These are phyloP conservation scores for Rossbeevera mucosa DNA, from an alignment of 768 basidiomycete species.

Conservation along the genomic window DNA sequence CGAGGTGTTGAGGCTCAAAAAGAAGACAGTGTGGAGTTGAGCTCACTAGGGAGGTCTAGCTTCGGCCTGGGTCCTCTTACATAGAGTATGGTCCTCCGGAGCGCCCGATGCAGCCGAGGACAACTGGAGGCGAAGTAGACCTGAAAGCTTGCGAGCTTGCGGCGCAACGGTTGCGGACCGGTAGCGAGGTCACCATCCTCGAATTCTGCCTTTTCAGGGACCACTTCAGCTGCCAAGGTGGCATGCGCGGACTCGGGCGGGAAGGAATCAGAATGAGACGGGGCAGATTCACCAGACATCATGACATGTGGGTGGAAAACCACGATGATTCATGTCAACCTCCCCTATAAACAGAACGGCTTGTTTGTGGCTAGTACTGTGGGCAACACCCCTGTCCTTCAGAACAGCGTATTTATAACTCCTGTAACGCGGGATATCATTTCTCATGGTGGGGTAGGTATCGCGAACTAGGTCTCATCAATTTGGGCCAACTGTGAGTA, in stretches of 20 bases:
- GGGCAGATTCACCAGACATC: slow-evolving; percentile 9
- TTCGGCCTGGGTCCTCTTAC: slow-evolving; percentile 59
- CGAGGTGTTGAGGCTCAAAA: slow-evolving; percentile 2
- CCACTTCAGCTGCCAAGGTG: slow-evolving; percentile 1
- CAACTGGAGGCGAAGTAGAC: slow-evolving; percentile 5
- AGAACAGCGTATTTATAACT: neutral
- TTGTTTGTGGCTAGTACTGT: neutral
- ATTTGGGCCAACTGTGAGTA: slow-evolving; percentile 13
- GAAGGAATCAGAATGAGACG: neutral
- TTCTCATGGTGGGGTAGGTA: neutral
- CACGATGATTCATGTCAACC: neutral
- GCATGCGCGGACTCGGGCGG: slow-evolving; percentile 13
- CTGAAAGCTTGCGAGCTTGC: slow-evolving; percentile 8
- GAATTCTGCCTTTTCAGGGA: slow-evolving; percentile 3
- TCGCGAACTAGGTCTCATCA: slow-evolving; percentile 13
- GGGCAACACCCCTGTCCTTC: neutral
- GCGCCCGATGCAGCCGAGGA: slow-evolving; percentile 18
- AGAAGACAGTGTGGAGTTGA: neutral
- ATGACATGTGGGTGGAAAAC: slow-evolving; percentile 9
- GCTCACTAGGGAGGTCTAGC: slow-evolving; percentile 43
- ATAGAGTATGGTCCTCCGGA: slow-evolving; percentile 29
- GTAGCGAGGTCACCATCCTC: neutral
- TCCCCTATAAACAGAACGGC: slow-evolving; percentile 4
- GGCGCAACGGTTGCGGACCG: neutral
- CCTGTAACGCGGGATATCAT: neutral